phyloP scores from a whole-genome alignment of 345 rosid genomes.

The Theobroma cacao region DNA sequence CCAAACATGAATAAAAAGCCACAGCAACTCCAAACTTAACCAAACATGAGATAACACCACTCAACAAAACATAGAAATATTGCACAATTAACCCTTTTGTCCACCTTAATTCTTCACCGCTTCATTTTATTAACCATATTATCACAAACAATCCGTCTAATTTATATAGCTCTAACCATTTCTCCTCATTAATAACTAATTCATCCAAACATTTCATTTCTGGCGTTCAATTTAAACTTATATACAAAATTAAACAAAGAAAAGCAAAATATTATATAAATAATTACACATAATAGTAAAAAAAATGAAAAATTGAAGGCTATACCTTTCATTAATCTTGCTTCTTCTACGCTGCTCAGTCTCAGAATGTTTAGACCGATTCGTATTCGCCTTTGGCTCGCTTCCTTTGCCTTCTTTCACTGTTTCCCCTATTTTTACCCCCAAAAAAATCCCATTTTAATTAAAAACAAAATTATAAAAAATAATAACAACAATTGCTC shows the following conservation, averaged over 20 bases:
- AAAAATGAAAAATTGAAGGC: not conserved
- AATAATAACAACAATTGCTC: not conserved
- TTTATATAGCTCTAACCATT: not conserved
- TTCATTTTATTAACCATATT: not conserved
- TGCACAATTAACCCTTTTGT: no score
- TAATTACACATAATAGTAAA: not conserved
- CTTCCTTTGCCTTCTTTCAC: slow-evolving; percentile 41
- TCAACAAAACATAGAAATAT: no score
- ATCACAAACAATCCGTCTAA: not conserved
- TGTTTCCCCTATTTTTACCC: slow-evolving; percentile 27
- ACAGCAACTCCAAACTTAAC: not conserved
- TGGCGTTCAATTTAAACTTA: not conserved
- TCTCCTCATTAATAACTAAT: not conserved
- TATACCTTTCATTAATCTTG: slow-evolving; percentile 80
- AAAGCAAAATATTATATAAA: not conserved
- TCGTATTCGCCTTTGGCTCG: slow-evolving; percentile 37
- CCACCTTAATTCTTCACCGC: not conserved
- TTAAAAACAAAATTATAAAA: not conserved
- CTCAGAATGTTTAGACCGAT: slow-evolving; percentile 80
- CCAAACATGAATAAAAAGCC: not conserved
- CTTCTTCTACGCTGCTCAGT: slow-evolving; percentile 85
- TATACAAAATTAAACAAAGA: not conserved
- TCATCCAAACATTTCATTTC: not conserved
- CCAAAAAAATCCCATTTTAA: not conserved
- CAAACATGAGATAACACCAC: not conserved